A percentile compares a stretch with the other conserved stretches of the same genome.
Evolutionary conservation across 371 early-diverging fungal genomes (phyloP).

Genomic region (Nematocida ironsii): DNA sequence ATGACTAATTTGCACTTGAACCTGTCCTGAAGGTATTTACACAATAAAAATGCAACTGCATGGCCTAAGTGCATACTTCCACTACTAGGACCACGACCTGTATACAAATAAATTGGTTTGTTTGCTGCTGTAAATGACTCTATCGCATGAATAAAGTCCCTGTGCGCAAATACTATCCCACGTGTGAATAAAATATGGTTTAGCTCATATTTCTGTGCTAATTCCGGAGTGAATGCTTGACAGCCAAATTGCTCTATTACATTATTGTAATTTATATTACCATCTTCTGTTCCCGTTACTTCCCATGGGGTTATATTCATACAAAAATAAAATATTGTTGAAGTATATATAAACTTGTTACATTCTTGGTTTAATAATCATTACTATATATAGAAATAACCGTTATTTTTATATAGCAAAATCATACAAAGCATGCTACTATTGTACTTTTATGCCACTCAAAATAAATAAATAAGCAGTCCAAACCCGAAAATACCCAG

Average conservation of each 20-base stretch:
- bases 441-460: too few relatives aligned
- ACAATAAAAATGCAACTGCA: constrained; percentile 92
- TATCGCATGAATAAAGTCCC: constrained; percentile 83
- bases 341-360: not conserved
- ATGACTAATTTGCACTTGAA: constrained; percentile 92
- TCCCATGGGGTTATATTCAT: constrained; percentile 83
- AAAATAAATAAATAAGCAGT: too few relatives aligned
- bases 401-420: too few relatives aligned
- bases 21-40: constrained; percentile 92
- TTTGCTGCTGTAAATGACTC: constrained; percentile 77
- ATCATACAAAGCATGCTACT: too few relatives aligned
- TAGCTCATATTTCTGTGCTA: constrained; percentile 80
- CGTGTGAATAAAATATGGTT: constrained; percentile 81
- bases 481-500: too few relatives aligned
- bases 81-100: constrained; percentile 95
- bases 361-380: too few relatives aligned
- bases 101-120: constrained; percentile 94
- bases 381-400: too few relatives aligned
- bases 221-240: constrained; percentile 74
- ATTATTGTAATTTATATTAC: constrained; percentile 88
- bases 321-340: not conserved
- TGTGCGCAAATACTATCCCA: constrained; percentile 92
- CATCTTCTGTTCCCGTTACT: constrained; percentile 79
- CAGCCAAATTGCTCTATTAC: constrained; percentile 90
- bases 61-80: constrained; percentile 96